These are phyloP conservation scores for Alternaria panax DNA, from an alignment of 2,329 filamentous ascomycete species.

Conservation along the genomic window DNA sequence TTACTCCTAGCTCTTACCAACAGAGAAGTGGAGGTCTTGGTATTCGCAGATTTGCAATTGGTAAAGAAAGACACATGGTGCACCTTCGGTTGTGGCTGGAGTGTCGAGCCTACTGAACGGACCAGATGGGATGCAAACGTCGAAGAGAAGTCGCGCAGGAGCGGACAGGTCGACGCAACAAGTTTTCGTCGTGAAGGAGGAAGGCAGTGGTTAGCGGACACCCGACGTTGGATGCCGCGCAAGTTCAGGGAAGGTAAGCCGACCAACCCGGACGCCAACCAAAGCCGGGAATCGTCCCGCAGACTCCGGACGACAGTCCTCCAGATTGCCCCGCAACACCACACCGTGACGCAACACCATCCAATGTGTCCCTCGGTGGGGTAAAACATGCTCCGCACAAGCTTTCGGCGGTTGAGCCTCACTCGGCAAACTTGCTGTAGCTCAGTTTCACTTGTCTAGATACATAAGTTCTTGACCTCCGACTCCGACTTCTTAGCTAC, in stretches of 20 bases:
- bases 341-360: conserved; percentile 24
- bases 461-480: neutral
- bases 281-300: conserved; percentile 8
- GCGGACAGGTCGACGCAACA: neutral
- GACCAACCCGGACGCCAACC: conserved; percentile 11
- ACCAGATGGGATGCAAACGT: neutral
- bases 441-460: neutral
- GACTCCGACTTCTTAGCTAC: neutral
- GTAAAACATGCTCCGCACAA: conserved; percentile 6
- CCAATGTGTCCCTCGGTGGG: conserved; percentile 5
- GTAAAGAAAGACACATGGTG: neutral
- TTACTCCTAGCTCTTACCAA: neutral
- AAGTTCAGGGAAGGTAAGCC: conserved; percentile 21
- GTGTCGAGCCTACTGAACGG: neutral
- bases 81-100: neutral
- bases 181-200: neutral
- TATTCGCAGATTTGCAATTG: neutral
- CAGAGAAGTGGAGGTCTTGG: neutral
- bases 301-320: conserved; percentile 29
- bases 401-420: neutral
- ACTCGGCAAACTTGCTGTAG: conserved; percentile 1
- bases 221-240: neutral
- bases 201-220: neutral
- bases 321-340: conserved; percentile 31
- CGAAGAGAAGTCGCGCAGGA: neutral